phyloP scores from a whole-genome alignment of 352 stramenopile genomes.

The Pythium coloratum region DNA sequence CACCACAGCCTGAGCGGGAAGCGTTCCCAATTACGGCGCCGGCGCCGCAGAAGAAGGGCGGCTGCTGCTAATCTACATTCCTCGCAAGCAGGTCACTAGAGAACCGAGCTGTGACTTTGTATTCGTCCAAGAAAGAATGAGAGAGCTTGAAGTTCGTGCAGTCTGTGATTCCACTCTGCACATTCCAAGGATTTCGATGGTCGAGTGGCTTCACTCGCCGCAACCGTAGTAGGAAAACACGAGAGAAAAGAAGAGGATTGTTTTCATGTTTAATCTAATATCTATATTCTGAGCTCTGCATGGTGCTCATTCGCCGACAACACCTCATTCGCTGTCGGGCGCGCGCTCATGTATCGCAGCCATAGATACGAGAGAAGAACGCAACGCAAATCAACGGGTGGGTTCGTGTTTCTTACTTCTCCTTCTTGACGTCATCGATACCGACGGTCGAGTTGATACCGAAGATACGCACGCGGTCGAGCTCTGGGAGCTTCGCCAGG shows the following conservation, averaged over 20 bases:
- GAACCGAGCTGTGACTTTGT: conserved; percentile 12
- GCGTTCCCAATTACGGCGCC: conserved; percentile 82
- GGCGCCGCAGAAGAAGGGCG: conserved; percentile 75
- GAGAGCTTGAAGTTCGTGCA: background rate
- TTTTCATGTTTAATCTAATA: conserved; percentile 55
- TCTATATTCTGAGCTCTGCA: conserved; percentile 40
- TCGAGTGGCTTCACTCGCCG: background rate
- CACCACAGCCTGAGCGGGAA: conserved; percentile 77
- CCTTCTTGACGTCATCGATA: conserved; percentile 90
- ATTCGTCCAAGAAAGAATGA: conserved; percentile 7
- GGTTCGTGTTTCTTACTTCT: conserved; percentile 32
- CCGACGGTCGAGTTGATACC: conserved; percentile 96
- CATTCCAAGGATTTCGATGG: background rate
- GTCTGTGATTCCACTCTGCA: background rate
- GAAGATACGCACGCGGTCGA: conserved; percentile 95
- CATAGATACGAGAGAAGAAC: conserved; percentile 6
- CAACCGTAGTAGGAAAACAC: conserved; percentile 17
- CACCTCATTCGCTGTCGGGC: background rate
- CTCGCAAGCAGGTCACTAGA: conserved; percentile 15
- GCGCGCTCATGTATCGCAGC: conserved; percentile 1
- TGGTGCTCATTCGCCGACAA: background rate
- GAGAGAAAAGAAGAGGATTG: conserved; percentile 17
- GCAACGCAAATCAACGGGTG: background rate
- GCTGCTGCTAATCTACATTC: conserved; percentile 64
- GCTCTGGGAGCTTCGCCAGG: conserved; percentile 91